A percentile compares a stretch with the other conserved stretches of the same genome.
phyloP scores from a whole-genome alignment of 192 early-diverging fungal genomes.

The Rhizophagus prolifer region DNA sequence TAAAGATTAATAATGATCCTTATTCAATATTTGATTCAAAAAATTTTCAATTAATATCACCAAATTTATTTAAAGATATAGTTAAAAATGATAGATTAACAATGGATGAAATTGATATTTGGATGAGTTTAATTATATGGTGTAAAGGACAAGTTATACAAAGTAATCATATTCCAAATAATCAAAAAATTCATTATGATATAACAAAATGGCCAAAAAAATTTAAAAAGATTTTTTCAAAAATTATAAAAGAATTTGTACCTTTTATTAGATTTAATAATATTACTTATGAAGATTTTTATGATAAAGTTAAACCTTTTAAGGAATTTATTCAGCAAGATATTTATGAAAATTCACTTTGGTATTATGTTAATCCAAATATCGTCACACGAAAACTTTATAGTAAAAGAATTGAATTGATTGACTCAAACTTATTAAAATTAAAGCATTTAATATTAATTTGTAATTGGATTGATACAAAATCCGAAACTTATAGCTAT shows the following conservation, averaged over 20 bases:
- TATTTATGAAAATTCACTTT: not conserved
- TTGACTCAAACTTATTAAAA: not conserved
- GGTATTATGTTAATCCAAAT: not conserved
- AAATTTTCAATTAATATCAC: not conserved
- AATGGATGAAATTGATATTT: not conserved
- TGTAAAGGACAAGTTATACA: not conserved
- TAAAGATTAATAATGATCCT: not conserved
- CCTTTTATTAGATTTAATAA: constrained; percentile 1
- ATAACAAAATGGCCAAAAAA: not conserved
- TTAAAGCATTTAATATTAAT: not conserved
- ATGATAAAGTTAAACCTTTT: not conserved
- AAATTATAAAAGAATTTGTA: not conserved
- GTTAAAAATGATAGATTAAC: not conserved
- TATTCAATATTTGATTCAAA: not conserved
- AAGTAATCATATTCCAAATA: not conserved
- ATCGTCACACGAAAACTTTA: not conserved
- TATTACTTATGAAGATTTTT: not conserved
- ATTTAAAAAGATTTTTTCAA: not conserved
- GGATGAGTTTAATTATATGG: not conserved
- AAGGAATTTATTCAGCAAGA: not conserved
- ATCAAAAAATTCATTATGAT: not conserved
- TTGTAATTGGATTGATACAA: not conserved
- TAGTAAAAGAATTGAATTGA: too few species aligned
- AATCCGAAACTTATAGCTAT: not conserved
- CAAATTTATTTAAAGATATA: not conserved